Base-by-base conservation (phyloP, 2,329 filamentous ascomycete species). In the Teratosphaeriaceae sp. region DNA sequence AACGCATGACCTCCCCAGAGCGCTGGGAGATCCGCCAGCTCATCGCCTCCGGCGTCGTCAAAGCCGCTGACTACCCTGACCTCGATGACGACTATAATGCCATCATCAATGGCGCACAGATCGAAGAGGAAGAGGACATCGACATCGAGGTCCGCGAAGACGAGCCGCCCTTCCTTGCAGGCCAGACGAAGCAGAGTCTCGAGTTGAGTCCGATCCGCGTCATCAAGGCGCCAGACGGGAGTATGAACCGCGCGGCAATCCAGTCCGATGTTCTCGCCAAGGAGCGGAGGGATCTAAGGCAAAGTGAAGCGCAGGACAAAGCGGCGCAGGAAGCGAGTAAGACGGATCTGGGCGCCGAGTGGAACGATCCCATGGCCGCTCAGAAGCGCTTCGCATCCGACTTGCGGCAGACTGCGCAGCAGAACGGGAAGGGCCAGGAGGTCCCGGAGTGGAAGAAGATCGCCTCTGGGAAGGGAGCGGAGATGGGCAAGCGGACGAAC, bases 71-170 rank as follows among this genome's bases (percentile, higher is more conserved):
- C 55, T 96, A 95, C 60, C 92, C 92, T 0, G 90, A 96, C 50
- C 76, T 97, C 21, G 87, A 97, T 53, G 88, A 96, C 54, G 89
- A 97, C 44, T 95, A 94, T 62, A 84, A 95, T 49, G 84, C 86
- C 13, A 89, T 88, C 0, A 70, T 96, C 20, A 84, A 83, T 20
- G 90, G 88, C 13, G 87, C 95, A 52, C 83, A 86, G 41, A 82
- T 97, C 64, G 88, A 96, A 61, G 76, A 97, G 50, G 92, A 98
- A 62, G 87, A 96, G 64, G 92, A 98, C 59, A 80, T 98, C 3
- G 92, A 98, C 57, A 98, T 98, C 50, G 92, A 98, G 65, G 86
- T 98, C 22, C 79, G 84, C 53, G 92, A 98, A 49, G 92, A 98
- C 56, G 92, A 98, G 58, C 94, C 92, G 0, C 92, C 92, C 0